Evolutionary conservation across 139 green algal species (phyloP).

Genomic region (Gonium pectorale): DNA sequence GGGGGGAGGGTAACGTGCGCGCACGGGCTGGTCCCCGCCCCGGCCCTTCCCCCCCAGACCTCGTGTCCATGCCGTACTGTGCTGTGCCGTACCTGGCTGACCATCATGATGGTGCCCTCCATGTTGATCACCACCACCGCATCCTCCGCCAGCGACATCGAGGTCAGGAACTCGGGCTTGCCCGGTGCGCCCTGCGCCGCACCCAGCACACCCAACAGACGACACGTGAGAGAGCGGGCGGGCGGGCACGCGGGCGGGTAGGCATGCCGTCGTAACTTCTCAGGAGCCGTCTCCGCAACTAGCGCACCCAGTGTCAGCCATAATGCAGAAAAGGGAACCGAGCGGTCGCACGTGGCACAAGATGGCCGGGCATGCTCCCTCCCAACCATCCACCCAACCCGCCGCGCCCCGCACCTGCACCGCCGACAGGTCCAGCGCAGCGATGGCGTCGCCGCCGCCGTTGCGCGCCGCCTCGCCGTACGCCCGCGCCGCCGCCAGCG

Average conservation of each 20-base stretch:
- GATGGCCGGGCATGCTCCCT: not conserved
- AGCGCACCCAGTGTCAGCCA: too few relatives aligned
- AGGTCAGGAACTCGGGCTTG: constrained; percentile 51
- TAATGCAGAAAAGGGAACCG: too few relatives aligned
- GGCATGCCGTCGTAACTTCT: too few relatives aligned
- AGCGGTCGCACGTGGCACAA: too few relatives aligned
- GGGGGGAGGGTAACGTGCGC: too few relatives aligned
- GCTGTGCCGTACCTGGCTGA: constrained; percentile 34
- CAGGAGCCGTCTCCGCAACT: too few relatives aligned
- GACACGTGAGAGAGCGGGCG: not conserved
- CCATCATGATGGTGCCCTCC: constrained; percentile 51
- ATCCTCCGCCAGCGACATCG: constrained; percentile 46
- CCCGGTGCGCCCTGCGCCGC: not conserved
- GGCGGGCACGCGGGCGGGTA: not conserved
- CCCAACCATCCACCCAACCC: not conserved
- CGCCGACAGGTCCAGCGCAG: constrained; percentile 13
- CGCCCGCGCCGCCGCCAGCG: constrained; percentile 29
- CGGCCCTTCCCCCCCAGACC: too few relatives aligned
- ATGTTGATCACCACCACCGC: constrained; percentile 52
- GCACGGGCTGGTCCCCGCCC: too few relatives aligned
- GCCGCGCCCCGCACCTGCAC: not conserved
- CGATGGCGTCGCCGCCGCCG: constrained; percentile 36
- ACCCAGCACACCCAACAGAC: too few relatives aligned
- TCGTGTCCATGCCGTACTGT: too few relatives aligned
- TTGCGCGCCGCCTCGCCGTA: constrained; percentile 19